Base-by-base conservation (phyloP, 768 basidiomycete genomes). In the Tylopilus felleus region DNA sequence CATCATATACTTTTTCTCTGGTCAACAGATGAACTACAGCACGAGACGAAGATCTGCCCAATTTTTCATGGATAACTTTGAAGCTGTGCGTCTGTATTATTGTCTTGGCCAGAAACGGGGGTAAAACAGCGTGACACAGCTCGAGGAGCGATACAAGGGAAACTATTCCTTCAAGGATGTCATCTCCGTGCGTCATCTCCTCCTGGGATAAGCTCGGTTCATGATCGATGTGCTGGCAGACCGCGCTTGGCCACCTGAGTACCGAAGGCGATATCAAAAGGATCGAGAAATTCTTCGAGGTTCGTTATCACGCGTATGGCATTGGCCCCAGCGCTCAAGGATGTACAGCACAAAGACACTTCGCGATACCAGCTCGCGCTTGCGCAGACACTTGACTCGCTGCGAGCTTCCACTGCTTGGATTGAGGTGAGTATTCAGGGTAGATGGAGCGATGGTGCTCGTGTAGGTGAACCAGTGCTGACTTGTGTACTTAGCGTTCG, bases 211-310 rank as follows among this genome's bases (percentile, higher is more conserved):
- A 38, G 27, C 9, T 33, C 17, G 14, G 9, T 33, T 52, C 44
- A n/a, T 22, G 43, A 58, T 25, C 29, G 12, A 17, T 60, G 64
- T 64, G 36, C 22, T 52, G 47, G 49, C 51, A 80, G 70, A 65
- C 60, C 29, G 57, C 72, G 9, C 71, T 80, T 67, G 65, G 67
- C 25, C 71, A 72, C 28, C 74, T 95, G 51, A 82, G 86, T n/a
- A 82, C 81, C 21, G 73, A 85, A 57, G 70, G 81, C 54, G 95
- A 97, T 71, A 76, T 80, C 39, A 72, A 83, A 48, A 75, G 74
- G 21, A 77, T 83, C 14, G 77, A 78, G 48, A 79, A 71, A 5
- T 96, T 91, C 78, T 98, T 93, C 77, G 80, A 85, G 77, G 87
- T 84, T 67, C 68, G 72, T 54, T 41, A 38, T 47, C 39, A 22